phyloP scores from a whole-genome alignment of 1,284 basidiomycete genomes.

The Marasmius tenuissimus region DNA sequence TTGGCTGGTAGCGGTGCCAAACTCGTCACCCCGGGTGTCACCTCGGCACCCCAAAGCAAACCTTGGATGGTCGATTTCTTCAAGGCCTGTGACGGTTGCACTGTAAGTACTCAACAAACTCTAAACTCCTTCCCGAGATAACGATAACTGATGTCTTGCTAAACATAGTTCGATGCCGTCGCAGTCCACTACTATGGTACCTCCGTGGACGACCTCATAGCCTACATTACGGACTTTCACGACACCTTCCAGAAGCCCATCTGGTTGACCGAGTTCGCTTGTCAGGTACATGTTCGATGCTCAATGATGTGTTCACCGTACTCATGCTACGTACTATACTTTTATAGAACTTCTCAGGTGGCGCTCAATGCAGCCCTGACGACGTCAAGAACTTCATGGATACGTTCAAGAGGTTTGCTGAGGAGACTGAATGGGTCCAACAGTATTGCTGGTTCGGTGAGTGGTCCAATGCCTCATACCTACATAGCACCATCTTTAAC shows the following conservation, averaged over 20 bases:
- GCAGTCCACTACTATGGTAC: slow-evolving; percentile 67
- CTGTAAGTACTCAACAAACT: slow-evolving; percentile 40
- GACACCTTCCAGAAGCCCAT: slow-evolving; percentile 49
- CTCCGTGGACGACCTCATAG: slow-evolving; percentile 45
- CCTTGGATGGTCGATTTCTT: slow-evolving; percentile 18
- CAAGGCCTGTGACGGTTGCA: slow-evolving; percentile 48
- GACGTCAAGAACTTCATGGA: slow-evolving; percentile 62
- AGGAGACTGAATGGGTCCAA: slow-evolving; percentile 52
- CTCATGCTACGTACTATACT: slow-evolving; percentile 2
- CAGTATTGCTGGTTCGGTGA: slow-evolving; percentile 73
- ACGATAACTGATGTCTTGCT: background rate
- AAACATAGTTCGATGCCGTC: slow-evolving; percentile 45
- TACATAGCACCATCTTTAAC: background rate
- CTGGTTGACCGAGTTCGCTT: slow-evolving; percentile 72
- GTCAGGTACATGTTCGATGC: slow-evolving; percentile 59
- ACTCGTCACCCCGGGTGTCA: slow-evolving; percentile 27
- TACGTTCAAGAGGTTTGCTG: slow-evolving; percentile 54
- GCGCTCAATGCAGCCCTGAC: slow-evolving; percentile 45
- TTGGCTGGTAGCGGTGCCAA: slow-evolving; percentile 22
- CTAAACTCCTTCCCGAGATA: background rate
- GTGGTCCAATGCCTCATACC: slow-evolving; percentile 18
- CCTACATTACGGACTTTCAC: slow-evolving; percentile 52
- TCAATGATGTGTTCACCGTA: too few relatives aligned
- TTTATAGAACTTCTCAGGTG: slow-evolving; percentile 62
- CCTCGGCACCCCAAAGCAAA: slow-evolving; percentile 22